These are phyloP conservation scores for Ophiocordyceps robertsii DNA, from an alignment of 2,329 filamentous ascomycete species.

Conservation along the genomic window DNA sequence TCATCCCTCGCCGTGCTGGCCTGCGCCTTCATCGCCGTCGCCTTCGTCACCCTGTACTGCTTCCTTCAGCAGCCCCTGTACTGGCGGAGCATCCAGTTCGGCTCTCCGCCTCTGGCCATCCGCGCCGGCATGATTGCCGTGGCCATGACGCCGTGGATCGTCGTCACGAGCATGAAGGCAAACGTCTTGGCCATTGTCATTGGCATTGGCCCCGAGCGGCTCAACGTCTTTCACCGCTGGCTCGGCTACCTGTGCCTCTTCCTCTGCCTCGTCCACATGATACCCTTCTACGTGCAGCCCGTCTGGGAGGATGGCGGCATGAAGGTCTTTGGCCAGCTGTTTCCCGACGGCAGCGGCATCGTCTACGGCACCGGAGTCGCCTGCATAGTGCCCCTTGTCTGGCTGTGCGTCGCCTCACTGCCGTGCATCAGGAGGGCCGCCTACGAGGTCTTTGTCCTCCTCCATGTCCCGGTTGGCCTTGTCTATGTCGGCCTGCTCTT, in stretches of 20 bases:
- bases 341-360: slow-evolving; percentile 49
- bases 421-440: slow-evolving; percentile 62
- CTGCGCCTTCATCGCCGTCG: slow-evolving; percentile 52
- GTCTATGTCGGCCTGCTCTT: slow-evolving; percentile 76
- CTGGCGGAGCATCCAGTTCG: slow-evolving; percentile 74
- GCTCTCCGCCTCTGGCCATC: slow-evolving; percentile 78
- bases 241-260: slow-evolving; percentile 76
- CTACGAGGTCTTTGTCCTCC: slow-evolving; percentile 73
- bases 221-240: slow-evolving; percentile 92
- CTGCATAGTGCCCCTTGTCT: slow-evolving; percentile 65
- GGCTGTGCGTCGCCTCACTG: slow-evolving; percentile 76
- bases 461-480: slow-evolving; percentile 73
- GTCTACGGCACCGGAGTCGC: slow-evolving; percentile 81
- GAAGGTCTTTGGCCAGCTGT: slow-evolving; percentile 55
- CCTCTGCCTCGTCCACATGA: slow-evolving; percentile 67
- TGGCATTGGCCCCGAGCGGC: slow-evolving; percentile 79
- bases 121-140: slow-evolving; percentile 85
- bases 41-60: slow-evolving; percentile 66
- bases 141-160: slow-evolving; percentile 84
- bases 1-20: slow-evolving; percentile 63
- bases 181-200: slow-evolving; percentile 76
- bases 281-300: slow-evolving; percentile 84
- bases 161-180: slow-evolving; percentile 80
- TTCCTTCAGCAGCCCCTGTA: slow-evolving; percentile 83
- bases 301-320: slow-evolving; percentile 71